A percentile compares a stretch with the other conserved stretches of the same genome.
Evolutionary conservation across 1,284 basidiomycete genomes (phyloP).

Genomic region (Microbotryum lychnidis-dioicae): DNA sequence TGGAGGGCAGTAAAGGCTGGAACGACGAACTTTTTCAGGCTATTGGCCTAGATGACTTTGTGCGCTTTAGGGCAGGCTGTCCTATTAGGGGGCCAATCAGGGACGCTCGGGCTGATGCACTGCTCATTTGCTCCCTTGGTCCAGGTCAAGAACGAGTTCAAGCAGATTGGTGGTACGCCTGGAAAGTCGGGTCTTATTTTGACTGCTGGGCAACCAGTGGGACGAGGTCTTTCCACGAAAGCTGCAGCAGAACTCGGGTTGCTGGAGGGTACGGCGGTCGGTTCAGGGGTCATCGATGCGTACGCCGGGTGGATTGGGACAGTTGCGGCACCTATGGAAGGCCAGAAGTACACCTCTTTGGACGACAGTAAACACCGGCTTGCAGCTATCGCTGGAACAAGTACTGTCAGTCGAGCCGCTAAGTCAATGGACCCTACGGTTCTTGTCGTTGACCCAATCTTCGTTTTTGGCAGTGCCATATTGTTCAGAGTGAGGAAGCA

Average conservation of each 20-base stretch:
- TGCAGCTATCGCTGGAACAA: conserved; percentile 90
- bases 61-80: conserved; percentile 31
- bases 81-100: background rate
- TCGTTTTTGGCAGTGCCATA: conserved; percentile 54
- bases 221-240: conserved; percentile 64
- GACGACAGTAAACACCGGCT: conserved; percentile 72
- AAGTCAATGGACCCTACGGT: no score
- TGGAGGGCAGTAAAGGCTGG: conserved; percentile 59
- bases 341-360: conserved; percentile 47
- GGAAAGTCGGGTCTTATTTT: conserved; percentile 56
- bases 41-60: conserved; percentile 68
- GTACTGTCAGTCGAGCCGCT: conserved; percentile 46
- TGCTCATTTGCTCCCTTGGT: background rate
- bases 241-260: conserved; percentile 82
- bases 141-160: conserved; percentile 53
- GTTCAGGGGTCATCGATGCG: conserved; percentile 92
- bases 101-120: background rate
- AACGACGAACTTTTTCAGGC: conserved; percentile 73
- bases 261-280: conserved; percentile 80
- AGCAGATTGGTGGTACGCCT: conserved; percentile 65
- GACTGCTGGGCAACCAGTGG: conserved; percentile 88
- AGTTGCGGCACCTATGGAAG: conserved; percentile 65
- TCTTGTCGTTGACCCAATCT: no score
- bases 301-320: conserved; percentile 99
- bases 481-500: conserved; percentile 63